Base-by-base conservation (phyloP, 2,329 filamentous ascomycete genomes). In the Ramularia endophylla region DNA sequence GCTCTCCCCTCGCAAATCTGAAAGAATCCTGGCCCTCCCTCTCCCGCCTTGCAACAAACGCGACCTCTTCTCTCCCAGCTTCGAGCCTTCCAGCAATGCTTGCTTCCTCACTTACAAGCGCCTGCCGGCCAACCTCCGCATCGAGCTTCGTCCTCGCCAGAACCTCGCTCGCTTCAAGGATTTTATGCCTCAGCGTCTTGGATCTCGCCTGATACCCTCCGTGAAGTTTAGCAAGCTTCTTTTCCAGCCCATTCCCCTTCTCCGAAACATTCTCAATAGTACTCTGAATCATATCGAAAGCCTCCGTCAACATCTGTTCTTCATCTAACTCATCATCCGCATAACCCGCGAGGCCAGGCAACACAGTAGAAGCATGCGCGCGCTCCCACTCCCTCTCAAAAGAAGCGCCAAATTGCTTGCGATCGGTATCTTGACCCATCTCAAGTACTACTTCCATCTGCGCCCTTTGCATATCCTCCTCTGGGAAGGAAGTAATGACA, bases 21-120 rank as follows among this genome's bases (percentile, higher is more conserved):
- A 92, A 98, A 56, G 83, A 63, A 50, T 95, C 88, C 66, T 98
- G 92, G 5, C 87, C 88, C 66, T 95, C 87, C 44, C 89, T 75
- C 69, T 97, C 90, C 48, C 90, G 74, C 54, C 79, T 79, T 53
- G 80, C 85, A 8, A 97, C 77, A 54, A 85, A 86, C 5, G 73
- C 76, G 16, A 95, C 88, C 62, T 95, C 88, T n/a, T 85, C 83
- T 37, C 88, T 78, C 43, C 95, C 67, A 8, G 74, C 73, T 52
- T 84, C 85, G 38, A 97, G 68, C 20, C 92, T 75, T 41, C 80
- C 75, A 33, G 72, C 71, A 43, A 95, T 74, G 0, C 84, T 85
- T 4, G 81, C 81, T 48, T 90, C 80, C 62, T 98, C 92, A 0
- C 80, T 84, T 28, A 86, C 78, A 51, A 86, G 81, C 46, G 94